Conservation (phyloP, 202 grass and related monocot species). For the Dendrocalamus latiflorus region DNA sequence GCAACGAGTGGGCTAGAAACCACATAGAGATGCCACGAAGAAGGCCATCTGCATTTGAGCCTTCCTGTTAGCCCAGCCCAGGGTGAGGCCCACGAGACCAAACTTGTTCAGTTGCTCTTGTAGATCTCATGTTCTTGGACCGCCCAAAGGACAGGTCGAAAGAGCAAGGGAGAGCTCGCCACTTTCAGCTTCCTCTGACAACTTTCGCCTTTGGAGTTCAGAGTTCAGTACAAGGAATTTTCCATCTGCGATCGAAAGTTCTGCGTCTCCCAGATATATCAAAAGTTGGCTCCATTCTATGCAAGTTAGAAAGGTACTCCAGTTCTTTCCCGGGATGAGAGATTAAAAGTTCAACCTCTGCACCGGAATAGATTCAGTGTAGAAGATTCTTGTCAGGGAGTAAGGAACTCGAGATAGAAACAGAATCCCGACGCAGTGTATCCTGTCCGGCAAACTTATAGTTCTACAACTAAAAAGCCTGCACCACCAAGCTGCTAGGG, state of each 20-base stretch:
- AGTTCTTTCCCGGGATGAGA: neutral
- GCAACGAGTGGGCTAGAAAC: neutral
- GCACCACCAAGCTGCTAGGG: neutral
- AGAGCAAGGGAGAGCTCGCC: neutral
- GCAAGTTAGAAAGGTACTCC: neutral
- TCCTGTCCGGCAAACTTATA: neutral
- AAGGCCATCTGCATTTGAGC: neutral
- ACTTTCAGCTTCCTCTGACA: neutral
- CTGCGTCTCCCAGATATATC: neutral
- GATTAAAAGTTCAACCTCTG: too few species aligned
- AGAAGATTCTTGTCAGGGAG: conserved; percentile 22
- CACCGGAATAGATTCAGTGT: neutral
- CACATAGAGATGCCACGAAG: neutral
- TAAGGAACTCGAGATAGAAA: neutral
- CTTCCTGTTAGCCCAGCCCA: neutral
- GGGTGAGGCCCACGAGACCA: neutral
- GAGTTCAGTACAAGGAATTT: neutral
- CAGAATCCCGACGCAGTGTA: neutral
- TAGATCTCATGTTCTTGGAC: neutral
- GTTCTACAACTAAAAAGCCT: neutral
- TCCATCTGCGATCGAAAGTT: neutral
- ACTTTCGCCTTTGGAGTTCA: neutral
- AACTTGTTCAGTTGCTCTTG: neutral
- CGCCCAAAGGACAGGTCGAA: neutral
- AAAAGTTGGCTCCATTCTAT: neutral